Conservation (phyloP, 2,329 filamentous ascomycete genomes). For the Paracoccidioides brasiliensis region DNA sequence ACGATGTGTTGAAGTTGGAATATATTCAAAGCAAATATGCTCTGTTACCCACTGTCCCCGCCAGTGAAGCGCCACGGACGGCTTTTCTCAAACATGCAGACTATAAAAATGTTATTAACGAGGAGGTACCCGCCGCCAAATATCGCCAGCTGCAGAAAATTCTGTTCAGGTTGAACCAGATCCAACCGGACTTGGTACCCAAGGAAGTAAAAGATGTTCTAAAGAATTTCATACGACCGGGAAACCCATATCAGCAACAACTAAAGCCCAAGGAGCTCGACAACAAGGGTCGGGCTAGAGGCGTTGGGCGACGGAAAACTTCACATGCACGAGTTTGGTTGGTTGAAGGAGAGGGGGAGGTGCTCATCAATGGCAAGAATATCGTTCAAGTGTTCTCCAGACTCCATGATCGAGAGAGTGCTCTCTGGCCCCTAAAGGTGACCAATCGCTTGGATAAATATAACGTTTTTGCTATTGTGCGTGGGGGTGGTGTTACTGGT, state of each 20-base stretch:
- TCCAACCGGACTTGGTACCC: slow-evolving; percentile 66
- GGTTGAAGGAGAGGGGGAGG: slow-evolving; percentile 84
- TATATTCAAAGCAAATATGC: slow-evolving; percentile 58
- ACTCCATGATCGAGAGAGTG: slow-evolving; percentile 87
- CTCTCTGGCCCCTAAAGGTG: slow-evolving; percentile 75
- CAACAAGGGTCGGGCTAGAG: slow-evolving; percentile 62
- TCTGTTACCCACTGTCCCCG: slow-evolving; percentile 54
- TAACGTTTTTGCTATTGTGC: slow-evolving; percentile 79
- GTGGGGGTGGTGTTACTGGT: slow-evolving; percentile 81
- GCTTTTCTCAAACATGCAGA: slow-evolving; percentile 70
- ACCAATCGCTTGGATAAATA: slow-evolving; percentile 86
- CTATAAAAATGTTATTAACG: slow-evolving; percentile 58
- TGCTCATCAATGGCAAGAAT: slow-evolving; percentile 80
- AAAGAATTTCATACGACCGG: slow-evolving; percentile 56
- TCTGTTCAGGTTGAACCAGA: slow-evolving; percentile 68
- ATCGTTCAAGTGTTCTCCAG: slow-evolving; percentile 71
- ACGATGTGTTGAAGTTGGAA: slow-evolving; percentile 63
- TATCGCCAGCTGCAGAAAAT: slow-evolving; percentile 66
- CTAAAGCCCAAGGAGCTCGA: slow-evolving; percentile 54
- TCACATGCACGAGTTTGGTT: slow-evolving; percentile 75
- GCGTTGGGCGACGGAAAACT: slow-evolving; percentile 74
- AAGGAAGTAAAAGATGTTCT: slow-evolving; percentile 53
- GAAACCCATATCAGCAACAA: slow-evolving; percentile 56
- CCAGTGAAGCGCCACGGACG: slow-evolving; percentile 55
- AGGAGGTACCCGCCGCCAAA: slow-evolving; percentile 60